phyloP scores from a whole-genome alignment of 768 basidiomycete species.

The Suillus occidentalis region DNA sequence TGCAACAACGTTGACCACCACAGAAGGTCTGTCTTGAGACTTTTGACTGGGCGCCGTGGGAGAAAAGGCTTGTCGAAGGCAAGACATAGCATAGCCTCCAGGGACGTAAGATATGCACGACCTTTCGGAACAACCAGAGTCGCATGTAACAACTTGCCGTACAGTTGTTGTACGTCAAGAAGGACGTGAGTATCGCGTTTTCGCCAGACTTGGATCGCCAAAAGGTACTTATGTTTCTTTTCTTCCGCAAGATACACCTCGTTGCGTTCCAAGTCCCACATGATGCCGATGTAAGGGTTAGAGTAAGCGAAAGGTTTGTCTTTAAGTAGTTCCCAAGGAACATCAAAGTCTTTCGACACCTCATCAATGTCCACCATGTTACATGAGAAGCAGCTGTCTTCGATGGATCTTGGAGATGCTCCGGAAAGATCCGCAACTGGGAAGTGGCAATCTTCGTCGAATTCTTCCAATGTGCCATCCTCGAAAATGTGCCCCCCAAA shows the following conservation, averaged over 20 bases:
- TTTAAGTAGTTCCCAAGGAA: constrained; percentile 32
- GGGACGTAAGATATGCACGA: constrained; percentile 38
- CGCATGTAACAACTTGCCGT: constrained; percentile 42
- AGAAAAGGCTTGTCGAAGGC: constrained; percentile 30
- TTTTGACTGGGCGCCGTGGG: constrained; percentile 18
- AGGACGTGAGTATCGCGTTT: constrained; percentile 24
- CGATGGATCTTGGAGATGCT: no score
- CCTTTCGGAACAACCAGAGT: constrained; percentile 31
- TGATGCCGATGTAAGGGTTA: constrained; percentile 30
- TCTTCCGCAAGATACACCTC: constrained; percentile 23
- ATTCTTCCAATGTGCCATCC: no score
- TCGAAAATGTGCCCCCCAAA: no score
- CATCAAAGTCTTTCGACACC: constrained; percentile 37
- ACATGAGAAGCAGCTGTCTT: constrained; percentile 16
- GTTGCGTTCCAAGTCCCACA: constrained; percentile 29
- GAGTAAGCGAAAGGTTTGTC: constrained; percentile 20
- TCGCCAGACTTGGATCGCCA: constrained; percentile 16
- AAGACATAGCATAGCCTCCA: constrained; percentile 7
- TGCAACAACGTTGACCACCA: constrained; percentile 34
- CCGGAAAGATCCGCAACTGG: no score
- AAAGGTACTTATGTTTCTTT: constrained; percentile 22
- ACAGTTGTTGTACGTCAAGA: constrained; percentile 34
- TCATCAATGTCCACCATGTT: constrained; percentile 20
- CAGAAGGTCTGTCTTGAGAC: constrained; percentile 21
- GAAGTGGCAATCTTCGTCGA: no score